Evolutionary conservation across 2,329 filamentous ascomycete species (phyloP).

Genomic region (Nigrospora osmanthi): DNA sequence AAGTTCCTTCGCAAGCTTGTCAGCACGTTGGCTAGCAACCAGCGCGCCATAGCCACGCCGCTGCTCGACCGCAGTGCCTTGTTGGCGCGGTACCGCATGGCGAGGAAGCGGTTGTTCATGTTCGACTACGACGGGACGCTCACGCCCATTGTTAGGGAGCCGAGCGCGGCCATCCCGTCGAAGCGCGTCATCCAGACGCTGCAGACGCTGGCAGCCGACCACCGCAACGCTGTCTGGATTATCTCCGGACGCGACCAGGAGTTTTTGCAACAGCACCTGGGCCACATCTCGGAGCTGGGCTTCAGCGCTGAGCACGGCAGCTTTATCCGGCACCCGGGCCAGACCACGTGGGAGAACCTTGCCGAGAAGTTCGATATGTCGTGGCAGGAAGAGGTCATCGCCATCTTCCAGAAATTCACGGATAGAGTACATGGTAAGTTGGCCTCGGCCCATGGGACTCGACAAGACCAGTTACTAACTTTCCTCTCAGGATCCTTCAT

Average conservation of each 20-base stretch:
- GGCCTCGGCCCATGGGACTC: background rate
- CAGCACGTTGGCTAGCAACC: slow-evolving; percentile 70
- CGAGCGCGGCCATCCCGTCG: slow-evolving; percentile 80
- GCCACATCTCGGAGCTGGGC: slow-evolving; percentile 83
- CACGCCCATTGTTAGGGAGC: slow-evolving; percentile 90
- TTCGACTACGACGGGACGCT: slow-evolving; percentile 98
- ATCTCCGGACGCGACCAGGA: slow-evolving; percentile 91
- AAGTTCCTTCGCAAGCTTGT: slow-evolving; percentile 73
- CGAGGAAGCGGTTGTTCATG: slow-evolving; percentile 84
- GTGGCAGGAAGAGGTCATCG: slow-evolving; percentile 81
- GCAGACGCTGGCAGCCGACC: slow-evolving; percentile 70
- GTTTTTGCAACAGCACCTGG: slow-evolving; percentile 84
- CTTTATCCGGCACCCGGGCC: slow-evolving; percentile 78
- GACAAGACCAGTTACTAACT: background rate
- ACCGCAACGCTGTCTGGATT: slow-evolving; percentile 90
- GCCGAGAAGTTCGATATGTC: slow-evolving; percentile 83
- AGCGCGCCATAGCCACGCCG: slow-evolving; percentile 70
- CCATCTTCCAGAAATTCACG: slow-evolving; percentile 81
- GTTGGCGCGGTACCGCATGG: slow-evolving; percentile 64
- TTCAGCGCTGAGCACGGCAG: slow-evolving; percentile 95
- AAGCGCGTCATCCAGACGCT: slow-evolving; percentile 74
- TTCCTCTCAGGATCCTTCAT: slow-evolving; percentile 68
- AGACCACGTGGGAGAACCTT: slow-evolving; percentile 77
- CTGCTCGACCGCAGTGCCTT: slow-evolving; percentile 69
- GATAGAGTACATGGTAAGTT: slow-evolving; percentile 71